These are phyloP conservation scores for Nakazawaea peltata DNA, from an alignment of 805 yeast species.

Conservation along the genomic window DNA sequence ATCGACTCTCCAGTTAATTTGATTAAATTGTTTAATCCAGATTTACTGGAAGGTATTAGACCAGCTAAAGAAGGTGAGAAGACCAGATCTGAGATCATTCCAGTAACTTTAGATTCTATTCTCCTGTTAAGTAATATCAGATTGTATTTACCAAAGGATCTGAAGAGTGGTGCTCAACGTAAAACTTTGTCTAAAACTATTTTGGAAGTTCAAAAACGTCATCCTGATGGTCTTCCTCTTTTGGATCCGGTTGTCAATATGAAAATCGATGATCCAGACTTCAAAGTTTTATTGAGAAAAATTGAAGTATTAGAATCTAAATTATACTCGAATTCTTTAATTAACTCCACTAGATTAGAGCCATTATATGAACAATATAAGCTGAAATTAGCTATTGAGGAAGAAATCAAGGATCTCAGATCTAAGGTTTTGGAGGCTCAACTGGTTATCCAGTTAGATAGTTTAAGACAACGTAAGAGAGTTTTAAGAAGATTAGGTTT, in stretches of 20 bases:
- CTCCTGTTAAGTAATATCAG: constrained; percentile 72
- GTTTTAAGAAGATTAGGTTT: constrained; percentile 90
- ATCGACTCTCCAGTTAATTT: constrained; percentile 79
- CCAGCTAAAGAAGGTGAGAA: constrained; percentile 73
- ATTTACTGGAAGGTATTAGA: constrained; percentile 81
- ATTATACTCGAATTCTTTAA: constrained; percentile 59
- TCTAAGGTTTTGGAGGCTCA: constrained; percentile 74
- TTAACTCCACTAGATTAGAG: constrained; percentile 50
- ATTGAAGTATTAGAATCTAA: constrained; percentile 77
- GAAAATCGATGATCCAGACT: constrained; percentile 84
- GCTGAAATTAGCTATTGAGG: constrained; percentile 52
- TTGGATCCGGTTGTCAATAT: constrained; percentile 88
- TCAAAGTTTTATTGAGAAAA: constrained; percentile 62
- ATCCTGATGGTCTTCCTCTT: constrained; percentile 86
- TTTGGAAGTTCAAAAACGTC: constrained; percentile 71
- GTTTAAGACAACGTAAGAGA: constrained; percentile 84
- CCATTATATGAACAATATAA: constrained; percentile 61
- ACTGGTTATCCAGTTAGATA: constrained; percentile 90
- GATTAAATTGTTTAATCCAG: constrained; percentile 69
- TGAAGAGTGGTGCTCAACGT: constrained; percentile 52
- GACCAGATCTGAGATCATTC: constrained; percentile 68
- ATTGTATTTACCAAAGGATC: constrained; percentile 68
- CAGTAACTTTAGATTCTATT: constrained; percentile 76
- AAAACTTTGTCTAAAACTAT: constrained; percentile 63
- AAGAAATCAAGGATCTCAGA: constrained; percentile 50